Base-by-base conservation (phyloP, 176 grass and related monocot species). In the Aegilops speltoides region DNA sequence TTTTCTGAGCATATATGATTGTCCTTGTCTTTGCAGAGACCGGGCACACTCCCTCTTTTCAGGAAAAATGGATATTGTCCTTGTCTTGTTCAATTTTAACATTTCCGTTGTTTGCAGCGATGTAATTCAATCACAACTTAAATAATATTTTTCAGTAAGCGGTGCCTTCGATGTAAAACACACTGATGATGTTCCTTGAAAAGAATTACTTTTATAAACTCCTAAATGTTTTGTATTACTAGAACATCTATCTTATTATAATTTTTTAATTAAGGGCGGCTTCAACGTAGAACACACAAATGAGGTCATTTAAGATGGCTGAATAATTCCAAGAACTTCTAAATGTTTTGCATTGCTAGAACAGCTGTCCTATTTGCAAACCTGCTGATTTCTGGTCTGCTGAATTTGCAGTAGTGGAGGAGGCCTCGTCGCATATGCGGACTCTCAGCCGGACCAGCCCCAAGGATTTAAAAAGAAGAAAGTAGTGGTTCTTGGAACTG, bases 401-500 rank as follows among this genome's bases (percentile, higher is more conserved):
- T n/a, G 0, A 81, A 69, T 63, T 63, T 89, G 56, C 91, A 96
- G 93, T 85, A 87, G 96, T 14, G 91, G 93, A 59, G 96, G 93
- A 57, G 96, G 93, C 52, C 87, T 98, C 2, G 90, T 95, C 4
- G 96, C 93, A 3, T 98, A 98, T 63, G 96, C 96, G 0, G 96
- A 98, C 33, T 9, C 73, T 76, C 43, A 76, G 91, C 90, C 15
- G 77, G 88, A 73, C 79, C 88, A n/a, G 86, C 86, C 86, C 60
- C 80, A 89, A 38, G 68, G 64, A 61, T 64, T 80, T 25, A 84
- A 43, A 1, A 95, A 91, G 73, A 98, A 98, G 69, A 98, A 95
- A 80, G 83, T 98, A 8, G 87, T 95, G 10, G 95, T 98, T 52
- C 91, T 98, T 80, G 95, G 95, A 13, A 98, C 95, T 48, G 95